phyloP scores from a whole-genome alignment of 2,329 filamentous ascomycete genomes.

The Colletotrichum cuscutae region DNA sequence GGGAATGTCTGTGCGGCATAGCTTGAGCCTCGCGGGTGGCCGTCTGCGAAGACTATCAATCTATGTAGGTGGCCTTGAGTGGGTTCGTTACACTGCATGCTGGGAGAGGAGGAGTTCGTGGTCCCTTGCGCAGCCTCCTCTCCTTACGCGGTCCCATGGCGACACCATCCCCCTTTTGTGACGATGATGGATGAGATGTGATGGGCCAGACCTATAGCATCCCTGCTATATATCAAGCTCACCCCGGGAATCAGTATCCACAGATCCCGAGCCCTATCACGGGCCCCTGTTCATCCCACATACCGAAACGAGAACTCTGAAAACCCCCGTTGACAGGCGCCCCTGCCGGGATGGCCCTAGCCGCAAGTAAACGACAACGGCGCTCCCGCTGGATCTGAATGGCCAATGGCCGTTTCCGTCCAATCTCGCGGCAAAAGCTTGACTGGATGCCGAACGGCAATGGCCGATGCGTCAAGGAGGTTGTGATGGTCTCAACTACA shows the following conservation, averaged over 20 bases:
- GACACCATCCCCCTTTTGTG: not conserved
- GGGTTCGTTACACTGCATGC: not conserved
- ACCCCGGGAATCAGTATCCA: not conserved
- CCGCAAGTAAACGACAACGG: not conserved
- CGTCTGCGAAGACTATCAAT: too few relatives aligned
- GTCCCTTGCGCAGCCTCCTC: slow-evolving; percentile 8
- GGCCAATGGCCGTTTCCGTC: not conserved
- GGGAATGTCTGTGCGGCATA: not conserved
- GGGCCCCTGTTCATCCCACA: slow-evolving; percentile 18
- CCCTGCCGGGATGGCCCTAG: not conserved
- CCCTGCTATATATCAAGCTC: slow-evolving; percentile 6
- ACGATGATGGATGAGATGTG: not conserved
- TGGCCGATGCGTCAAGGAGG: slow-evolving; percentile 10
- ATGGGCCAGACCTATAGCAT: slow-evolving; percentile 1
- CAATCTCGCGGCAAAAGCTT: not conserved
- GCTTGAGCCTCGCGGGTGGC: not conserved
- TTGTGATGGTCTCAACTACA: not conserved
- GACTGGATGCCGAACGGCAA: slow-evolving; percentile 8
- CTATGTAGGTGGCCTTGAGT: too few relatives aligned
- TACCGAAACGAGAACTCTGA: slow-evolving; percentile 8
- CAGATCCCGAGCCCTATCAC: not conserved
- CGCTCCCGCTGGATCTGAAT: not conserved
- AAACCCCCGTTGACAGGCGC: not conserved
- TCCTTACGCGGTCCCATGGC: slow-evolving; percentile 7
- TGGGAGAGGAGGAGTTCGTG: not conserved